These are phyloP conservation scores for Saccharomyces hybrid DNA, from an alignment of 1,139 yeast genomes.

Conservation along the genomic window DNA sequence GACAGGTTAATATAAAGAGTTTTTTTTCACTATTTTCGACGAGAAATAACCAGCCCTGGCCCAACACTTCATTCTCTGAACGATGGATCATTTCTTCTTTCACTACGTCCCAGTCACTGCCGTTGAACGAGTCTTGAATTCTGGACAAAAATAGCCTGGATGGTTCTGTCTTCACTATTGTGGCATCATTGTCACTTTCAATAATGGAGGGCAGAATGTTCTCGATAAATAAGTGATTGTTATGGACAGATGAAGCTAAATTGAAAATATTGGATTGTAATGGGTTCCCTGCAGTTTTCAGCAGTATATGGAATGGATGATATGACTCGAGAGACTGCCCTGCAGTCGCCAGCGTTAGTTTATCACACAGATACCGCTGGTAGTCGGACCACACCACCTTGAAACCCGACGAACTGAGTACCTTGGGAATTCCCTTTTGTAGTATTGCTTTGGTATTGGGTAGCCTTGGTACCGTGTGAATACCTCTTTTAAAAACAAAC, in stretches of 20 bases:
- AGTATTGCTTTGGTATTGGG: conserved; percentile 37
- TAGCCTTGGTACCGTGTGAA: conserved; percentile 64
- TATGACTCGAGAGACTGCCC: conserved; percentile 78
- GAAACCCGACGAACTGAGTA: conserved; percentile 64
- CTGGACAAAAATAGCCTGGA: conserved; percentile 37
- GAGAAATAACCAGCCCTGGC: conserved; percentile 81
- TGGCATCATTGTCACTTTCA: conserved; percentile 10
- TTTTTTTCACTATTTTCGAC: conserved; percentile 67
- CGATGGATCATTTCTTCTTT: conserved; percentile 36
- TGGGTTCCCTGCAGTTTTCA: conserved; percentile 64
- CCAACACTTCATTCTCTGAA: conserved; percentile 46
- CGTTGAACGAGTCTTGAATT: conserved; percentile 22
- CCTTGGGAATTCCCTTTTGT: conserved; percentile 57
- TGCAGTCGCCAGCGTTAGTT: conserved; percentile 62
- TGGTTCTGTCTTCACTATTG: conserved; percentile 35
- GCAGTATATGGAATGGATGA: conserved; percentile 67
- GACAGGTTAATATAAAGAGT: conserved; percentile 54
- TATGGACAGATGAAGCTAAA: conserved; percentile 85
- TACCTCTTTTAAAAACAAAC: conserved; percentile 19
- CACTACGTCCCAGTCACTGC: conserved; percentile 26
- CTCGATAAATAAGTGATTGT: conserved; percentile 82
- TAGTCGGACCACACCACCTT: conserved; percentile 73
- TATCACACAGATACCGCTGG: conserved; percentile 61
- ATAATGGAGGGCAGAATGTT: conserved; percentile 39
- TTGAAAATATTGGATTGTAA: conserved; percentile 70